A percentile compares a stretch with the other conserved stretches of the same genome.
Conservation (phyloP, 2,329 filamentous ascomycete genomes). For the Penicillium sp. region DNA sequence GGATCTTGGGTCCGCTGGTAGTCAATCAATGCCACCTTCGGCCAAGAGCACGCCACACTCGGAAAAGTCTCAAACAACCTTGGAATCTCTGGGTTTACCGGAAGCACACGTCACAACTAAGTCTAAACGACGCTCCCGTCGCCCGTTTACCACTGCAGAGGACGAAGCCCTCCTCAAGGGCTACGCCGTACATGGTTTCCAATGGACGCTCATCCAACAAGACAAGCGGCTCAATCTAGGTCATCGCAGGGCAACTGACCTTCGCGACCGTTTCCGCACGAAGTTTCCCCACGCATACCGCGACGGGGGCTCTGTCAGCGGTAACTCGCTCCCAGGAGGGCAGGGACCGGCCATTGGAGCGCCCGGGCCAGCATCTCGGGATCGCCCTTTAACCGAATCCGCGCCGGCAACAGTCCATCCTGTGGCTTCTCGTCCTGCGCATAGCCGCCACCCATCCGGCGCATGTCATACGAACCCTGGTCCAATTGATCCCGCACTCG, state of each 20-base stretch:
- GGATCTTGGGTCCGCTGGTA: slow-evolving; percentile 11
- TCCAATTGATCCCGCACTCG: slow-evolving; percentile 30
- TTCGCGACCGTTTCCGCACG: slow-evolving; percentile 59
- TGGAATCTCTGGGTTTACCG: slow-evolving; percentile 46
- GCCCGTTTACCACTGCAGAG: slow-evolving; percentile 54
- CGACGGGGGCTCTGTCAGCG: slow-evolving; percentile 40
- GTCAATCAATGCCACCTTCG: slow-evolving; percentile 14
- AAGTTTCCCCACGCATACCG: slow-evolving; percentile 56
- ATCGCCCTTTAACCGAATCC: slow-evolving; percentile 10
- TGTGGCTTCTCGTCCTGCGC: slow-evolving; percentile 7
- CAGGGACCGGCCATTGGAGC: slow-evolving; percentile 5
- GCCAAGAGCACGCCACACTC: slow-evolving; percentile 29
- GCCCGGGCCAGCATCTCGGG: slow-evolving; percentile 7
- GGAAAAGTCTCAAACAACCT: slow-evolving; percentile 29
- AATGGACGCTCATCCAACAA: slow-evolving; percentile 57
- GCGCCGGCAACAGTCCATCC: slow-evolving; percentile 10
- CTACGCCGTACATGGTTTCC: slow-evolving; percentile 55
- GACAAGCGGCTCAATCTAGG: slow-evolving; percentile 51
- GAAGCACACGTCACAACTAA: slow-evolving; percentile 47
- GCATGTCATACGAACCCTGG: slow-evolving; percentile 13
- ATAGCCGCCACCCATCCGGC: slow-evolving; percentile 16
- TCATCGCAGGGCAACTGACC: slow-evolving; percentile 53
- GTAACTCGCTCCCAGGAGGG: slow-evolving; percentile 20
- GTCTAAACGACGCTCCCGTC: slow-evolving; percentile 50
- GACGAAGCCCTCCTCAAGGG: slow-evolving; percentile 57